Conservation (phyloP, 495 filamentous ascomycete genomes). For the Lepraria neglecta region DNA sequence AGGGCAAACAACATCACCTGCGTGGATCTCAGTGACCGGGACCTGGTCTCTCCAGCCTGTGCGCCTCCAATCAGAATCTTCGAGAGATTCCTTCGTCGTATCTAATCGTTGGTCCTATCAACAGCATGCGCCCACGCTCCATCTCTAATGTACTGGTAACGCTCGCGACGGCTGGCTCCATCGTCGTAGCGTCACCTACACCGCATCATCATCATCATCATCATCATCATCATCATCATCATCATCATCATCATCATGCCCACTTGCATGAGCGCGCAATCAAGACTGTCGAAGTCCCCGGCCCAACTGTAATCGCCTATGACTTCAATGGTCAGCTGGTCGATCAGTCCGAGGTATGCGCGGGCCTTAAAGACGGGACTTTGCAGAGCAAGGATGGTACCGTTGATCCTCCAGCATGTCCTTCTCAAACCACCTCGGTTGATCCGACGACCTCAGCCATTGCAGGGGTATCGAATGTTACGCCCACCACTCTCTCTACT, state of each 20-base stretch:
- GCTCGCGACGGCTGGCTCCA: constrained; percentile 43
- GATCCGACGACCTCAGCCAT: not conserved
- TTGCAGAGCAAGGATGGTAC: constrained; percentile 37
- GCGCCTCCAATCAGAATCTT: not conserved
- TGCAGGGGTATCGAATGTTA: not conserved
- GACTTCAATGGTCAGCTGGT: constrained; percentile 53
- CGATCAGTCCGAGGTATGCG: constrained; percentile 49
- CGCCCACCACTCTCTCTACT: not conserved
- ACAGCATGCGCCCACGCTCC: constrained; percentile 14
- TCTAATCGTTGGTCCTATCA: not conserved
- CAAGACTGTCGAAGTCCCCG: constrained; percentile 37
- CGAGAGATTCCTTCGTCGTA: not conserved
- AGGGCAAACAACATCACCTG: not conserved
- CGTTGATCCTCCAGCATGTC: constrained; percentile 26
- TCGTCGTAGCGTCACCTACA: constrained; percentile 41
- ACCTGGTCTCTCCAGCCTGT: not conserved
- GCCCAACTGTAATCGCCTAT: constrained; percentile 54
- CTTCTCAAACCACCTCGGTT: not conserved
- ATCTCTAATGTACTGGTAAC: constrained; percentile 31
- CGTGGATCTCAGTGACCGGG: not conserved
- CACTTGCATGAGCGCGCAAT: constrained; percentile 32
- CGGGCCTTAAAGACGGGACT: constrained; percentile 52
- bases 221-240: too few species aligned
- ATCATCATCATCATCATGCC: constrained; percentile 39
- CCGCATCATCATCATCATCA: constrained; percentile 39